A percentile compares a stretch with the other conserved stretches of the same genome.
Conservation (phyloP, 2,329 filamentous ascomycete species). For the Didymosphaeria variabile region DNA sequence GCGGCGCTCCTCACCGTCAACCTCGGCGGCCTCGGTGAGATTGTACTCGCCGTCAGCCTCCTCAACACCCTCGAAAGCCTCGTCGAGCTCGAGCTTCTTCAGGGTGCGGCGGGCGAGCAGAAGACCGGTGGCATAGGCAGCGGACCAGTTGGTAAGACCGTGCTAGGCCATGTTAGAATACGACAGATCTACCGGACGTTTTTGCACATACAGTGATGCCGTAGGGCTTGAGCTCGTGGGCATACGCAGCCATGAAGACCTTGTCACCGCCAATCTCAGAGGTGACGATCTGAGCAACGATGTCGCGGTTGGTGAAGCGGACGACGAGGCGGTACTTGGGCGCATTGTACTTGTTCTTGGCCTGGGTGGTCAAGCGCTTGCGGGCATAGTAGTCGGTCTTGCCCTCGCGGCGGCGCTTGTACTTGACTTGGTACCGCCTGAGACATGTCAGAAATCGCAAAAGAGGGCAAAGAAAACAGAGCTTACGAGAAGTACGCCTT, state of each 20-base stretch:
- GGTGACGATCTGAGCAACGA: conserved; percentile 96
- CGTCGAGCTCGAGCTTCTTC: conserved; percentile 94
- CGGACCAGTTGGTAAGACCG: conserved; percentile 99
- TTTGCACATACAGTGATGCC: conserved; percentile 72
- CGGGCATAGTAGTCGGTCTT: conserved; percentile 99
- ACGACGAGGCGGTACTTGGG: conserved; percentile 99
- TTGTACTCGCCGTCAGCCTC: conserved; percentile 96
- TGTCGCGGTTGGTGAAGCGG: conserved; percentile 99
- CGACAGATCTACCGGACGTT: neutral
- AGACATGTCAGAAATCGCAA: conserved; percentile 14
- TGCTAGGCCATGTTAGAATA: conserved; percentile 57
- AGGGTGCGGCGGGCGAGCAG: conserved; percentile 96
- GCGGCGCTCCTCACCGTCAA: conserved; percentile 86
- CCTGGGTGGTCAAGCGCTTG: conserved; percentile 99
- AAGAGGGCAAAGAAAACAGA: conserved; percentile 20
- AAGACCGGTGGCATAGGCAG: conserved; percentile 95
- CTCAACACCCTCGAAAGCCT: conserved; percentile 94
- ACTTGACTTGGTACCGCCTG: conserved; percentile 99
- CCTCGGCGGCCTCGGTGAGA: conserved; percentile 93
- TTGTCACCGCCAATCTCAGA: conserved; percentile 98
- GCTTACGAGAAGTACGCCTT: conserved; percentile 98
- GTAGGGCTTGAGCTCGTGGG: conserved; percentile 97
- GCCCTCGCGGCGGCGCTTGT: conserved; percentile 92
- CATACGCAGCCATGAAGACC: conserved; percentile 73
- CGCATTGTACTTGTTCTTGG: conserved; percentile 99